A percentile compares a stretch with the other conserved stretches of the same genome.
These are phyloP conservation scores for Phytophthora capsici DNA, from an alignment of 352 stramenopile species.

Conservation along the genomic window DNA sequence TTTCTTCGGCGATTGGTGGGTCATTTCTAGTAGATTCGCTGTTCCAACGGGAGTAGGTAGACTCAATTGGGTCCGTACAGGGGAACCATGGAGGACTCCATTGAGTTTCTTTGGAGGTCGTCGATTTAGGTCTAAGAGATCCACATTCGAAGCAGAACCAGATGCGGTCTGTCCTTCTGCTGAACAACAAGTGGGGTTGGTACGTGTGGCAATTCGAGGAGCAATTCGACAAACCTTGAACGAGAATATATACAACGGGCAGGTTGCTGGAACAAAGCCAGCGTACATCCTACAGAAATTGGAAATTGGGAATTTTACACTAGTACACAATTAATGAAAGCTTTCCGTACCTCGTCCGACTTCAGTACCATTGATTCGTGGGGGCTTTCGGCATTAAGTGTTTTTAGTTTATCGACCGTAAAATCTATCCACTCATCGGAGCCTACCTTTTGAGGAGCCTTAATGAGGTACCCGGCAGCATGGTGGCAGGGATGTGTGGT, in stretches of 20 bases:
- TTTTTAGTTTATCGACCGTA: conserved; percentile 4
- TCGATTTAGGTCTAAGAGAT: conserved; percentile 40
- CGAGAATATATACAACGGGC: conserved; percentile 34
- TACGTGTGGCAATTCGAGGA: neutral
- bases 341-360: conserved; percentile 29
- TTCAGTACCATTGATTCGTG: conserved; percentile 32
- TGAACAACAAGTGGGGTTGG: conserved; percentile 3
- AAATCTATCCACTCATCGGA: neutral
- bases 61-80: conserved; percentile 7
- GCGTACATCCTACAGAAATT: conserved; percentile 26
- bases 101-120: conserved; percentile 7
- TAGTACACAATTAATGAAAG: neutral
- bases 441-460: conserved; percentile 49
- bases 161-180: conserved; percentile 8
- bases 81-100: conserved; percentile 9
- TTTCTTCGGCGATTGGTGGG: conserved; percentile 9
- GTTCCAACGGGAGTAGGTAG: conserved; percentile 14
- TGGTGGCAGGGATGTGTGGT: conserved; percentile 46
- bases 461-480: conserved; percentile 32
- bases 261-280: conserved; percentile 27
- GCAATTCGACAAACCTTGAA: conserved; percentile 27
- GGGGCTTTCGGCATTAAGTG: conserved; percentile 10
- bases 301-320: neutral
- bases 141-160: conserved; percentile 22
- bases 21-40: conserved; percentile 43